Conservation (phyloP, 2,329 filamentous ascomycete species). For the Aureobasidium sp. region DNA sequence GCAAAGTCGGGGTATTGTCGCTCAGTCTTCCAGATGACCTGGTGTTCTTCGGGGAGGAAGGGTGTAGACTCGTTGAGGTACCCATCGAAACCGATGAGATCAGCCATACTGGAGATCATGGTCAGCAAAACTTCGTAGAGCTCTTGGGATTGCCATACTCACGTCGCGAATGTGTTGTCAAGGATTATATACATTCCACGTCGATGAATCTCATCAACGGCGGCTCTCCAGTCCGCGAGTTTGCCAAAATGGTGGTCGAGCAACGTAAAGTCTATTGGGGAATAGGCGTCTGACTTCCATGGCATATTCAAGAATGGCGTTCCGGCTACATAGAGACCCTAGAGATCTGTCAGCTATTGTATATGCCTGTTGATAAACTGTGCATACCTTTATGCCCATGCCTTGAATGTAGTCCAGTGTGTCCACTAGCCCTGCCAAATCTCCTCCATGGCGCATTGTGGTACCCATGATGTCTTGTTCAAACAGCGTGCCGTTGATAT, state of each 20-base stretch:
- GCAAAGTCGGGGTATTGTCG: conserved; percentile 53
- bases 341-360: not conserved
- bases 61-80: conserved; percentile 53
- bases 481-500: conserved; percentile 53
- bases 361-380: accelerated
- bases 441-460: conserved; percentile 57
- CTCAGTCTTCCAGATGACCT: conserved; percentile 49
- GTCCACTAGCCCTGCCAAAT: conserved; percentile 51
- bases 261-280: conserved; percentile 54
- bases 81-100: conserved; percentile 56
- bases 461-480: conserved; percentile 54
- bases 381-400: conserved; percentile 45
- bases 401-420: conserved; percentile 58
- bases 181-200: conserved; percentile 59
- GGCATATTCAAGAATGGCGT: conserved; percentile 57
- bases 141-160: not conserved
- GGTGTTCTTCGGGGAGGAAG: conserved; percentile 49
- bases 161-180: conserved; percentile 58
- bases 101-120: conserved; percentile 39
- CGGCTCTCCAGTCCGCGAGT: conserved; percentile 50
- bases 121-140: not conserved
- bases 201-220: conserved; percentile 53
- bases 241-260: conserved; percentile 57
- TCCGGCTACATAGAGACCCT: conserved; percentile 58
- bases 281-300: conserved; percentile 56